A percentile compares a stretch with the other conserved stretches of the same genome.
Evolutionary conservation across 257 asterid species (phyloP).

Genomic region (Parsonsia alboflavescens): DNA sequence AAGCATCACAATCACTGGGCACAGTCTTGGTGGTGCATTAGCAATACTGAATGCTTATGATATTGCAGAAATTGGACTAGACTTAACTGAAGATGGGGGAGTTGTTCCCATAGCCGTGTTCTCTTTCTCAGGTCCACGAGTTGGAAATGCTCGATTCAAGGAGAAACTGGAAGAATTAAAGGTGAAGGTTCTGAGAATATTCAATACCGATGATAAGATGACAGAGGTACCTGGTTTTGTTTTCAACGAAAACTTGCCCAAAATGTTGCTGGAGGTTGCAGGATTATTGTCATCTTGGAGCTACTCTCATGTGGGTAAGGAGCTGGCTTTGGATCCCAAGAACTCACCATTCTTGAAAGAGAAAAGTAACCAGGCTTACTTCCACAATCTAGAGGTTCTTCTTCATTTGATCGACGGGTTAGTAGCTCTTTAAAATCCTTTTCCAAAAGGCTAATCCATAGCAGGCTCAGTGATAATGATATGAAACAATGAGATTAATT

Average conservation of each 20-base stretch:
- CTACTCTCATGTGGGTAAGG: conserved; percentile 24
- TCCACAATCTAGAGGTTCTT: conserved; percentile 40
- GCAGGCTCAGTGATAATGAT: no score
- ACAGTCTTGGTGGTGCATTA: conserved; percentile 40
- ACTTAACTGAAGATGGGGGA: conserved; percentile 13
- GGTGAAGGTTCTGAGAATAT: conserved; percentile 23
- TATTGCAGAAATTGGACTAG: conserved; percentile 34
- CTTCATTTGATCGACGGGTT: conserved; percentile 55
- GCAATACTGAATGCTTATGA: conserved; percentile 42
- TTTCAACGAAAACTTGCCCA: conserved; percentile 15
- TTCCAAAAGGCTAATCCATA: background rate
- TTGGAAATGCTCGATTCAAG: conserved; percentile 24
- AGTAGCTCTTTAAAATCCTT: conserved; percentile 3
- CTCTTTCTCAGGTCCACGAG: conserved; percentile 6
- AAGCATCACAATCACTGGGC: conserved; percentile 41
- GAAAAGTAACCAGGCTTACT: conserved; percentile 16
- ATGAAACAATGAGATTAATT: no score
- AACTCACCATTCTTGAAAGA: conserved; percentile 29
- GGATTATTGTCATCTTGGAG: conserved; percentile 13
- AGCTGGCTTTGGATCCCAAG: conserved; percentile 35
- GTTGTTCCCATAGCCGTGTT: conserved; percentile 12
- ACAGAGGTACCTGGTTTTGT: conserved; percentile 15
- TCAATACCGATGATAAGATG: conserved; percentile 14
- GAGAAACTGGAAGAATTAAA: conserved; percentile 16
- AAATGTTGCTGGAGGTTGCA: background rate